A percentile compares a stretch with the other conserved stretches of the same genome.
phyloP scores from a whole-genome alignment of 1,284 basidiomycete genomes.

The Heterobasidion occidentale region DNA sequence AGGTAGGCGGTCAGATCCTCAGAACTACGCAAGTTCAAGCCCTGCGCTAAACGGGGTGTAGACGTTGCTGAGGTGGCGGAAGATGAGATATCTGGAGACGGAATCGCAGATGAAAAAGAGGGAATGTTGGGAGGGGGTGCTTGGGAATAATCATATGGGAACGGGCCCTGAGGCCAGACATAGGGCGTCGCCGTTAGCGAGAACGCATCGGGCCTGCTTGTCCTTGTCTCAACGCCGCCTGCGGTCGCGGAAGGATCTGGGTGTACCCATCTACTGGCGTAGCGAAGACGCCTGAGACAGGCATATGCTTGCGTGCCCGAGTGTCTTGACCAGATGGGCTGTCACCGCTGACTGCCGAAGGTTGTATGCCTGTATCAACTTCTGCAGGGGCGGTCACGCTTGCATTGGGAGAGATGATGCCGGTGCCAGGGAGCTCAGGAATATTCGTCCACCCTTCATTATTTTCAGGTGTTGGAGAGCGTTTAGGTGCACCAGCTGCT shows the following conservation, averaged over 20 bases:
- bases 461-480: slow-evolving; percentile 23
- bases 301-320: not conserved
- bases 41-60: not conserved
- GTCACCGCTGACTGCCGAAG: not conserved
- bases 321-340: not conserved
- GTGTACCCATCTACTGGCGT: not conserved
- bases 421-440: slow-evolving; percentile 1
- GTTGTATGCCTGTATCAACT: not conserved
- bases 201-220: not conserved
- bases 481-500: slow-evolving; percentile 24
- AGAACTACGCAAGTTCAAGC: not conserved
- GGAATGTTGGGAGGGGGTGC: no score
- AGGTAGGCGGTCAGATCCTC: not conserved
- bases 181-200: not conserved
- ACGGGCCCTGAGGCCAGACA: not conserved
- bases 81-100: not conserved
- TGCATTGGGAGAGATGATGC: not conserved
- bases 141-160: not conserved
- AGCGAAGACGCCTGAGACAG: not conserved
- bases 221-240: not conserved
- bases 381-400: not conserved
- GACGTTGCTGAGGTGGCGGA: not conserved
- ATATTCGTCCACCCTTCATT: slow-evolving; percentile 5
- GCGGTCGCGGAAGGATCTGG: not conserved
- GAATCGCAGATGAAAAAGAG: not conserved